Percentiles rank a stretch among this genome's conserved stretches.
These are phyloP conservation scores for Cladophialophora bantiana DNA, from an alignment of 2,329 filamentous ascomycete species.

Conservation along the genomic window DNA sequence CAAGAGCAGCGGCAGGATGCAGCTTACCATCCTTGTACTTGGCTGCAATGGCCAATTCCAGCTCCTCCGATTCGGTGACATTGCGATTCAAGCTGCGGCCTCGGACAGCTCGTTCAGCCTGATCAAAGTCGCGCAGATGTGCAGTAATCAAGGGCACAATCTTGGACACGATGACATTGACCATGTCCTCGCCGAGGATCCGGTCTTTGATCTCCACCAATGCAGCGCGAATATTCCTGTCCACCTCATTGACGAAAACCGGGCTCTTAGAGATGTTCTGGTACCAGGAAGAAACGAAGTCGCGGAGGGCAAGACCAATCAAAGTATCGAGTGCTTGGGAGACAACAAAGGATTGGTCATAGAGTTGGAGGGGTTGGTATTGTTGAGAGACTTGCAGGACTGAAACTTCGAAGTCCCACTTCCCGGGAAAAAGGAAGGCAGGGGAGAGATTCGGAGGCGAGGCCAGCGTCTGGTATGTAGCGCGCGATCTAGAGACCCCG, in stretches of 20 bases:
- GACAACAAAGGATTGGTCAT: constrained; percentile 76
- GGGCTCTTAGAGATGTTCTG: constrained; percentile 80
- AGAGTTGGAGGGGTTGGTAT: constrained; percentile 74
- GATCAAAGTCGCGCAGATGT: constrained; percentile 88
- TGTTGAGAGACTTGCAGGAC: constrained; percentile 69
- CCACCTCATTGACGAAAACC: constrained; percentile 84
- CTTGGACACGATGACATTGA: constrained; percentile 80
- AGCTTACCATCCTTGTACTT: constrained; percentile 90
- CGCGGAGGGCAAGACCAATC: constrained; percentile 76
- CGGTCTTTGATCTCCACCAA: constrained; percentile 74
- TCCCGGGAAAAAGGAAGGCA: constrained; percentile 66
- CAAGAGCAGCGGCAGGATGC: constrained; percentile 82
- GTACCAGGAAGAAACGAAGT: constrained; percentile 92
- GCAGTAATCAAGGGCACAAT: constrained; percentile 86
- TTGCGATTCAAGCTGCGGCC: constrained; percentile 87
- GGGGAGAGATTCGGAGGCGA: constrained; percentile 48
- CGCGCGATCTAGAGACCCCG: constrained; percentile 32
- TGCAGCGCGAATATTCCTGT: constrained; percentile 76
- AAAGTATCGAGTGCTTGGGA: constrained; percentile 81
- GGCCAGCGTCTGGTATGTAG: constrained; percentile 52
- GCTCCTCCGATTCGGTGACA: constrained; percentile 93
- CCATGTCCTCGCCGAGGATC: constrained; percentile 77
- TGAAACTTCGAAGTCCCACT: constrained; percentile 75
- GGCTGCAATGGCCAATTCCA: constrained; percentile 92
- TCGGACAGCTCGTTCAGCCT: constrained; percentile 84